Evolutionary conservation across 257 asterid genomes (phyloP).

Genomic region (Mitragyna speciosa): DNA sequence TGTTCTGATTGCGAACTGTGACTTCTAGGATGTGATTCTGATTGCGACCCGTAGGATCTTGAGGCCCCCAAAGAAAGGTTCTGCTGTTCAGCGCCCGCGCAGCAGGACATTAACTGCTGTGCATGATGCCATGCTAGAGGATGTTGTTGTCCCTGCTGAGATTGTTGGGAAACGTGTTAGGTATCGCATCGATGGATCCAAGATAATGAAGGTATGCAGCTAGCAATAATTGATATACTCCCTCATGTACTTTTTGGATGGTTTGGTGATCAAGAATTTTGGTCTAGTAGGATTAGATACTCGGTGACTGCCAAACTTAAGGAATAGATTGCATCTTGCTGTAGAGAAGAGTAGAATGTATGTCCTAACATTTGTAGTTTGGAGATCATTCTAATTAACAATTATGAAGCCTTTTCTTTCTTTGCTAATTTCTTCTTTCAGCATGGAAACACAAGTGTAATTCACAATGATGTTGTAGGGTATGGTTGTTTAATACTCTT

Average conservation of each 20-base stretch:
- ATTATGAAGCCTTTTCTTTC: not conserved
- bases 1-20: not conserved
- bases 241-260: not conserved
- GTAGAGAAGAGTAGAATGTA: not conserved
- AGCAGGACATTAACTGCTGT: conserved; percentile 84
- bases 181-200: conserved; percentile 77
- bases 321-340: not conserved
- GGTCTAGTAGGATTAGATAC: not conserved
- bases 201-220: conserved; percentile 69
- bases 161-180: conserved; percentile 72
- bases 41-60: conserved; percentile 74
- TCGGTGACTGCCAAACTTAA: not conserved
- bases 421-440: not conserved
- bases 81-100: conserved; percentile 84
- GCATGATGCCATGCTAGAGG: conserved; percentile 87
- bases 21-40: conserved; percentile 65
- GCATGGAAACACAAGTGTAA: not conserved
- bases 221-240: not conserved
- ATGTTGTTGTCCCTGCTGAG: conserved; percentile 81
- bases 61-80: conserved; percentile 91
- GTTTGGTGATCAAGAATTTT: not conserved
- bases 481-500: not conserved
- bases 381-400: no score
- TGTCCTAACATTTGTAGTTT: no score
- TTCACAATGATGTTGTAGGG: not conserved